Evolutionary conservation across 177 flowering plant species (phyloP).

Genomic region (Vitis hybrid): DNA sequence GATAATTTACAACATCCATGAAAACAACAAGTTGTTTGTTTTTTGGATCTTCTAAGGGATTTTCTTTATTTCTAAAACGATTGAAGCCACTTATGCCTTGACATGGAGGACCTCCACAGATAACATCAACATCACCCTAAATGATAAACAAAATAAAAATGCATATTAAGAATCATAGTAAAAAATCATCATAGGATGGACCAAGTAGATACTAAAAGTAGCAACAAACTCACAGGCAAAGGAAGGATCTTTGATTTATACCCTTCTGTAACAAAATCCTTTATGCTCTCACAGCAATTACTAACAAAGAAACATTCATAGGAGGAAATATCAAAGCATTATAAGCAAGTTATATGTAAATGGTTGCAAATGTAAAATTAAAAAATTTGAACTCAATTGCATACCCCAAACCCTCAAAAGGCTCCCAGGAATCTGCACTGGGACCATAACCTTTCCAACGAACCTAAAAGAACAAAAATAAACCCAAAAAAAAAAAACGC

Average conservation of each 20-base stretch:
- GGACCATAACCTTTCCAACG: conserved; percentile 77
- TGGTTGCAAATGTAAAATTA: background rate
- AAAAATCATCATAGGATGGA: too few relatives aligned
- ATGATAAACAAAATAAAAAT: background rate
- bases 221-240: conserved; percentile 52
- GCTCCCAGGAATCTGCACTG: conserved; percentile 80
- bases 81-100: conserved; percentile 89
- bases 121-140: conserved; percentile 75
- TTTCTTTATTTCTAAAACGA: conserved; percentile 48
- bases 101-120: conserved; percentile 94
- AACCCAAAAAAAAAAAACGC: too few relatives aligned
- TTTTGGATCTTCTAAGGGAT: conserved; percentile 61
- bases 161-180: background rate
- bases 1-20: conserved; percentile 64
- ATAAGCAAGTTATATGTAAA: background rate
- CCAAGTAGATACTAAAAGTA: background rate
- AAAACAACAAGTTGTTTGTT: conserved; percentile 65
- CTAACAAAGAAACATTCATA: conserved; percentile 23
- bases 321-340: background rate
- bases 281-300: conserved; percentile 37
- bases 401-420: conserved; percentile 64
- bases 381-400: background rate
- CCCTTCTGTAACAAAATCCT: conserved; percentile 53
- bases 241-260: conserved; percentile 51
- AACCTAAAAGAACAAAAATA: conserved; percentile 36